Conservation (phyloP, 306 rosid species). For the Trifolium fragiferum region DNA sequence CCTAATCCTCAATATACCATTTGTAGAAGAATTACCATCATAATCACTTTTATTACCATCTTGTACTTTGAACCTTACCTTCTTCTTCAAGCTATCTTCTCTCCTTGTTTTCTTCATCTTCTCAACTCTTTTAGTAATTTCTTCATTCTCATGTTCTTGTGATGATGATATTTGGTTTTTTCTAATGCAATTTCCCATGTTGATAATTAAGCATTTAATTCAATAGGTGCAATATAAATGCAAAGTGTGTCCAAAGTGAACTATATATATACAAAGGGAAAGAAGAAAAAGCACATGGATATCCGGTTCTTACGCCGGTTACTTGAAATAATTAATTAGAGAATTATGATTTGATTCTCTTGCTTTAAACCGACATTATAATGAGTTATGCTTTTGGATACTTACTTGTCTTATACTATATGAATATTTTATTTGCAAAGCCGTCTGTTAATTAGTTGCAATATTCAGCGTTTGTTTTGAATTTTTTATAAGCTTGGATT, state of each 20-base stretch:
- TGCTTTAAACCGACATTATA: conserved; percentile 36
- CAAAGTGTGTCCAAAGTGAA: background rate
- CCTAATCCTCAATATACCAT: conserved; percentile 62
- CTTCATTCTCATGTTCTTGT: conserved; percentile 50
- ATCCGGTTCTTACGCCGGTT: conserved; percentile 66
- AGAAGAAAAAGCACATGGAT: conserved; percentile 61
- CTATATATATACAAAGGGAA: conserved; percentile 13
- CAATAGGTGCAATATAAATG: background rate
- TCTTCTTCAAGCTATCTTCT: conserved; percentile 38
- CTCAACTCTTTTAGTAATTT: conserved; percentile 35
- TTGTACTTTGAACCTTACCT: conserved; percentile 33
- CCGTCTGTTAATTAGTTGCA: conserved; percentile 41
- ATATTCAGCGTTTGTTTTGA: conserved; percentile 14
- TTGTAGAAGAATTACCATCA: conserved; percentile 28
- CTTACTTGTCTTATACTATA: conserved; percentile 35
- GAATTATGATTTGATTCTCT: conserved; percentile 45
- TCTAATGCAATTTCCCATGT: conserved; percentile 76
- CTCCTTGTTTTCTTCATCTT: conserved; percentile 9
- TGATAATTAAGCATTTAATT: conserved; percentile 12
- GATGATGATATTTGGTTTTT: conserved; percentile 51
- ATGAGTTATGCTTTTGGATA: conserved; percentile 37
- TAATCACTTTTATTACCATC: background rate
- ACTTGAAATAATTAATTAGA: conserved; percentile 5
- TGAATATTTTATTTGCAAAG: conserved; percentile 29
- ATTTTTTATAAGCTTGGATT: background rate